phyloP scores from a whole-genome alignment of 306 rosid genomes.

The Cicer arietinum region DNA sequence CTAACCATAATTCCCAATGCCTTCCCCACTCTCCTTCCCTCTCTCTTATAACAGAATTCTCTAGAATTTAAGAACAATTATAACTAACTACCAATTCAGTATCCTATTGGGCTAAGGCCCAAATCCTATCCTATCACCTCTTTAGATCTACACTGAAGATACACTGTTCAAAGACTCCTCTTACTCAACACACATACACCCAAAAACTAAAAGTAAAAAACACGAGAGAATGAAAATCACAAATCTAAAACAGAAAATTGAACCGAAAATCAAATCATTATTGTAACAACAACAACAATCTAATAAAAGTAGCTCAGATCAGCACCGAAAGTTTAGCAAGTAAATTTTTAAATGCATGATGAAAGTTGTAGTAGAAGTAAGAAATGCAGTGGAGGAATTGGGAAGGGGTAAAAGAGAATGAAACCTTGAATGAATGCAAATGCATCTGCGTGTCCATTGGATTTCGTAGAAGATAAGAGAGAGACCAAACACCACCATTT shows the following conservation, averaged over 20 bases:
- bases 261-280: slow-evolving; percentile 11
- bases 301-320: slow-evolving; percentile 4
- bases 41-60: no score
- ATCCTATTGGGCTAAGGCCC: no score
- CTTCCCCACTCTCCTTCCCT: no score
- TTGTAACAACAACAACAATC: slow-evolving; percentile 24
- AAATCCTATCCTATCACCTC: neutral
- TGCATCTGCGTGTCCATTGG: slow-evolving; percentile 44
- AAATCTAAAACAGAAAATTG: neutral
- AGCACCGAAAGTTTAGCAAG: neutral
- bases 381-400: slow-evolving; percentile 40
- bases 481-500: neutral
- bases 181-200: slow-evolving; percentile 47
- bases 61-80: no score
- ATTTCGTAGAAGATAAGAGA: slow-evolving; percentile 58
- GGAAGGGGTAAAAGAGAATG: neutral
- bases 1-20: no score
- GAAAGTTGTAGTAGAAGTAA: neutral
- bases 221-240: slow-evolving; percentile 30
- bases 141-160: slow-evolving; percentile 69
- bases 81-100: no score
- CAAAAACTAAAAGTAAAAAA: neutral
- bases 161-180: slow-evolving; percentile 58
- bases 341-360: neutral
- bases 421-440: slow-evolving; percentile 55